Percentiles rank a stretch among this genome's conserved stretches.
These are phyloP conservation scores for Hypericum perforatum DNA, from an alignment of 345 rosid genomes.

Conservation along the genomic window DNA sequence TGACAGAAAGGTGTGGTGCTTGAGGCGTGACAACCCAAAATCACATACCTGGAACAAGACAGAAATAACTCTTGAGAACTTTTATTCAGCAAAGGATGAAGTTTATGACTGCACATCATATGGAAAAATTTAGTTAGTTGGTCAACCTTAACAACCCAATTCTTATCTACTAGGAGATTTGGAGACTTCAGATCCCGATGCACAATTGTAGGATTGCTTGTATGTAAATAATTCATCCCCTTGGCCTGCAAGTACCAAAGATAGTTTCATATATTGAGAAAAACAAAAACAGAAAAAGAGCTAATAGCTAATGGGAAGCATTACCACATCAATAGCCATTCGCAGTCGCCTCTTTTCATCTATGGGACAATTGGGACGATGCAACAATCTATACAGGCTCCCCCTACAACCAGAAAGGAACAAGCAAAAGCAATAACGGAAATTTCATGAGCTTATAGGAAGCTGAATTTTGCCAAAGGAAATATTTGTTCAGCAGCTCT, in stretches of 20 bases:
- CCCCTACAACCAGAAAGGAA: conserved; percentile 47
- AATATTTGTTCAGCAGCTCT: background rate
- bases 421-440: background rate
- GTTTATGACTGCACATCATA: background rate
- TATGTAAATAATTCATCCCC: conserved; percentile 95
- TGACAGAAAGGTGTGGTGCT: conserved; percentile 83
- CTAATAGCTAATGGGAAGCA: conserved; percentile 7
- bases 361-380: conserved; percentile 63
- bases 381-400: conserved; percentile 80
- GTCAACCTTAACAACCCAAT: conserved; percentile 89
- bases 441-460: background rate
- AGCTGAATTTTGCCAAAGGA: background rate
- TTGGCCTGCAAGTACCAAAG: conserved; percentile 50
- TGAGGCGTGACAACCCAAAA: conserved; percentile 89
- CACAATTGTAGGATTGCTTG: conserved; percentile 87
- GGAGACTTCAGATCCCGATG: conserved; percentile 97
- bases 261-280: conserved; percentile 4
- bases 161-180: conserved; percentile 90
- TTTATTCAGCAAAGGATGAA: conserved; percentile 4
- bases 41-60: conserved; percentile 61
- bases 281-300: background rate
- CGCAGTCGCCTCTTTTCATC: conserved; percentile 86
- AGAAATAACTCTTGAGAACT: conserved; percentile 4
- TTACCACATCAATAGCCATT: conserved; percentile 98
- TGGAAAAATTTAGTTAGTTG: background rate